Percentiles rank a stretch among this genome's conserved stretches.
Evolutionary conservation across 2,329 filamentous ascomycete genomes (phyloP).

Genomic region (Aulographum hederae): DNA sequence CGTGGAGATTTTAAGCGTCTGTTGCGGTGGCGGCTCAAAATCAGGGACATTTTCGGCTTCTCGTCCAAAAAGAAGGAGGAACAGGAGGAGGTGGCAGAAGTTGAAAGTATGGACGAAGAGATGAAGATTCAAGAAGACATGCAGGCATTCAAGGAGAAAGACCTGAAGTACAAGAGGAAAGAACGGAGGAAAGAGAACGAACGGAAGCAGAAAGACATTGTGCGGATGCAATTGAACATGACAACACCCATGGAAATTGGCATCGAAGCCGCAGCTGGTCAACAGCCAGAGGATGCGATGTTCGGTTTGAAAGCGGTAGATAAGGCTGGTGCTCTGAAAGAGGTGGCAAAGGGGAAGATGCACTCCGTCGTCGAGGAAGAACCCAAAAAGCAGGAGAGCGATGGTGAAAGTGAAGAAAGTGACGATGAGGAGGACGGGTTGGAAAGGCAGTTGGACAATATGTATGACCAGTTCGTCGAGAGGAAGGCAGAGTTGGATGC

Average conservation of each 20-base stretch:
- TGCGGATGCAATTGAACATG: conserved; percentile 98
- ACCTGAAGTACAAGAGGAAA: conserved; percentile 59
- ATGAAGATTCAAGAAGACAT: conserved; percentile 77
- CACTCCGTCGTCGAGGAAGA: conserved; percentile 38
- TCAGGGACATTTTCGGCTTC: conserved; percentile 81
- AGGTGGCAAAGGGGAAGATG: conserved; percentile 66
- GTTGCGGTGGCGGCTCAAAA: conserved; percentile 74
- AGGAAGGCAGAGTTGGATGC: conserved; percentile 63
- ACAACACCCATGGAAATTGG: conserved; percentile 89
- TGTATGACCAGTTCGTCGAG: conserved; percentile 78
- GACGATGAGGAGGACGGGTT: conserved; percentile 70
- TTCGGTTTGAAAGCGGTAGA: conserved; percentile 74
- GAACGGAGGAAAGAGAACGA: conserved; percentile 81
- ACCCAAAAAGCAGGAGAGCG: conserved; percentile 19
- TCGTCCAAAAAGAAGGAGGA: conserved; percentile 48
- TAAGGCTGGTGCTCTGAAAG: conserved; percentile 49
- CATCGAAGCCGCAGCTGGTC: conserved; percentile 59
- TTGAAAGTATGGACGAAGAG: conserved; percentile 90
- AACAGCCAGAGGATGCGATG: conserved; percentile 63
- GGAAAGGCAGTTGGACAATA: conserved; percentile 66
- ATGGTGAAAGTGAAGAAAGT: conserved; percentile 35
- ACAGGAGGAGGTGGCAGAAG: conserved; percentile 56
- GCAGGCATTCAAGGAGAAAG: conserved; percentile 63
- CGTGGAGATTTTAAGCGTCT: conserved; percentile 87
- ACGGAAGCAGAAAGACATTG: conserved; percentile 79